Evolutionary conservation across 306 rosid genomes (phyloP).

Genomic region (Dryas drummondii): DNA sequence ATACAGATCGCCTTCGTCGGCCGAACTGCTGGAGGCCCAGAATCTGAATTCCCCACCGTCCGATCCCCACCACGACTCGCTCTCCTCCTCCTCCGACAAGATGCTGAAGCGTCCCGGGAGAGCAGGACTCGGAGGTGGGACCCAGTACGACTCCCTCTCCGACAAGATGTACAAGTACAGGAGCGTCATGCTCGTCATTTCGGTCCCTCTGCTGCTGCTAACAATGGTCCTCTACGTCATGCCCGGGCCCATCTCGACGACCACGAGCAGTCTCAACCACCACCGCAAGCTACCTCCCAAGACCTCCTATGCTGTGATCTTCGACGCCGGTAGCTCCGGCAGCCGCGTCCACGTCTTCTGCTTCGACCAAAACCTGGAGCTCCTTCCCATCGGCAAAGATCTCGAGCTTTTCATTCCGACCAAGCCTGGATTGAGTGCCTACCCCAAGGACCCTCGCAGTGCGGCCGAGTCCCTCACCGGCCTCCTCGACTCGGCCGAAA

Average conservation of each 20-base stretch:
- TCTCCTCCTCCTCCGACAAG: slow-evolving; percentile 31
- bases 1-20: slow-evolving; percentile 87
- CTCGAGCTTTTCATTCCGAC: slow-evolving; percentile 80
- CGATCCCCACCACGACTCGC: slow-evolving; percentile 51
- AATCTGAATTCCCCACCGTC: slow-evolving; percentile 54
- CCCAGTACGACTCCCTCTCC: slow-evolving; percentile 54
- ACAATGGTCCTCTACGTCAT: slow-evolving; percentile 57
- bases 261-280: slow-evolving; percentile 36
- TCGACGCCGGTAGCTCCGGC: slow-evolving; percentile 99
- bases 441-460: slow-evolving; percentile 58
- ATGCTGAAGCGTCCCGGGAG: slow-evolving; percentile 81
- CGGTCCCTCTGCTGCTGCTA: slow-evolving; percentile 71
- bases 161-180: slow-evolving; percentile 77
- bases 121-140: slow-evolving; percentile 7
- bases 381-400: slow-evolving; percentile 83
- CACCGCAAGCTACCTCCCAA: slow-evolving; percentile 59
- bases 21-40: slow-evolving; percentile 67
- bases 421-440: slow-evolving; percentile 79
- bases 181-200: slow-evolving; percentile 61
- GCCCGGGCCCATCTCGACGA: slow-evolving; percentile 47
- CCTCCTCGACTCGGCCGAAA: slow-evolving; percentile 70
- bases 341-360: slow-evolving; percentile 95
- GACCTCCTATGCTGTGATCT: slow-evolving; percentile 65
- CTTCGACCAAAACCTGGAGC: slow-evolving; percentile 71
- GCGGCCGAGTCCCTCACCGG: slow-evolving; percentile 72